phyloP scores from a whole-genome alignment of 164 flowering plant species.

The Amborella trichopoda region DNA sequence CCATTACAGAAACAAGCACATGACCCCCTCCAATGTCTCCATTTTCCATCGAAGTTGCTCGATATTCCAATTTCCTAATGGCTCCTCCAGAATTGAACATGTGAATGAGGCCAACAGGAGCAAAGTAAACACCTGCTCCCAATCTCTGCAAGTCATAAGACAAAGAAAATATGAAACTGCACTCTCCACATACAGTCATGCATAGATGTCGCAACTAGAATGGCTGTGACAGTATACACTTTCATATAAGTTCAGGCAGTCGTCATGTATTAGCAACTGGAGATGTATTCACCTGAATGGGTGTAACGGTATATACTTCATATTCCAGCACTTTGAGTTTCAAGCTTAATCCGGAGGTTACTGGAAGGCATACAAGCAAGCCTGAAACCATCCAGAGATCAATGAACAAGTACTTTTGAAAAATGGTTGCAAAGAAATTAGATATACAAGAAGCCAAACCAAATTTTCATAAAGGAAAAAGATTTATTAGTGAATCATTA shows the following conservation, averaged over 20 bases:
- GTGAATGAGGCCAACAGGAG: conserved; percentile 42
- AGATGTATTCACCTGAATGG: conserved; percentile 44
- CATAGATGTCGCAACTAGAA: no score
- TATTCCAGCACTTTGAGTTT: conserved; percentile 50
- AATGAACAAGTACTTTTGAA: neutral
- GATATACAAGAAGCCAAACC: no score
- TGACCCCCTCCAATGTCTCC: conserved; percentile 24
- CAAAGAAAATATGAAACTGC: no score
- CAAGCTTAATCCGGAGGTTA: conserved; percentile 41
- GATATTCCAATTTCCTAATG: conserved; percentile 27
- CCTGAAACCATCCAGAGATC: conserved; percentile 26
- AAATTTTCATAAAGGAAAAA: no score
- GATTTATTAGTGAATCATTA: no score
- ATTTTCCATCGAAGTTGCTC: conserved; percentile 9
- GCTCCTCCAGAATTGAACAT: conserved; percentile 75
- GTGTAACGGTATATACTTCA: conserved; percentile 66
- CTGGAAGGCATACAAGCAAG: conserved; percentile 49
- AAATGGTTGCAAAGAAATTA: no score
- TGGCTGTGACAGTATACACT: no score
- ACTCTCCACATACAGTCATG: no score
- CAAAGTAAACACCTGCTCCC: conserved; percentile 24
- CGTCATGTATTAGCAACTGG: no score
- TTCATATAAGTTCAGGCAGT: no score
- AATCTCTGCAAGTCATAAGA: no score
- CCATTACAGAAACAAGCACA: no score